phyloP scores from a whole-genome alignment of 2,329 filamentous ascomycete genomes.

The Zasmidium cellare region DNA sequence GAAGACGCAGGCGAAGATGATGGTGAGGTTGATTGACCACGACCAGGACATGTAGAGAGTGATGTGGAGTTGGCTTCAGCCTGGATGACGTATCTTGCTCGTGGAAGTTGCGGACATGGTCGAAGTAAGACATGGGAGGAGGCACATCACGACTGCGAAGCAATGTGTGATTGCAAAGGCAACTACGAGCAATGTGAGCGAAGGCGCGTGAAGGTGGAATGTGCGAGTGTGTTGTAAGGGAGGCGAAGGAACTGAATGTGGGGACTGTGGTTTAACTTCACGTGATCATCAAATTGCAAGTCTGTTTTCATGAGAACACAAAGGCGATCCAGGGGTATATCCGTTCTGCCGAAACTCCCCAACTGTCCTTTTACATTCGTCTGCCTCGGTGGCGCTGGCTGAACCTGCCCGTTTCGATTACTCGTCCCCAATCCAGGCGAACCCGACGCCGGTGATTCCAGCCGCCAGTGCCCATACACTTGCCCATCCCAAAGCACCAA shows the following conservation, averaged over 20 bases:
- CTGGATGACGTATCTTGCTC: not conserved
- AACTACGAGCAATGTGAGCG: no score
- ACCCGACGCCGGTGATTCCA: slow-evolving; percentile 59
- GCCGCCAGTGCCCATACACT: slow-evolving; percentile 71
- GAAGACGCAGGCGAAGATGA: slow-evolving; percentile 22
- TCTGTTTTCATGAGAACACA: not conserved
- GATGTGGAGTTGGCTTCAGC: slow-evolving; percentile 3
- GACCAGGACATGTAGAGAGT: slow-evolving; percentile 5
- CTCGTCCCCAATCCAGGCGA: slow-evolving; percentile 51
- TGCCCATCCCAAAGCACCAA: slow-evolving; percentile 72
- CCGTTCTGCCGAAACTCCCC: slow-evolving; percentile 4
- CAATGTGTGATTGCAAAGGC: no score
- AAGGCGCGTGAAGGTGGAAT: not conserved
- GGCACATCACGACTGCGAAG: not conserved
- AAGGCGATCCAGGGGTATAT: slow-evolving; percentile 4
- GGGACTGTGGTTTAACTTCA: not conserved
- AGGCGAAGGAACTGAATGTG: not conserved
- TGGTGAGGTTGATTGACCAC: slow-evolving; percentile 20
- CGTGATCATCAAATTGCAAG: not conserved
- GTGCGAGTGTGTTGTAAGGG: not conserved
- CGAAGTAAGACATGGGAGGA: not conserved
- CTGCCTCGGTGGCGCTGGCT: not conserved
- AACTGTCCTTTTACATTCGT: slow-evolving; percentile 4
- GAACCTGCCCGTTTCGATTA: slow-evolving; percentile 3
- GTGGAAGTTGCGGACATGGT: not conserved